Evolutionary conservation across 2,329 filamentous ascomycete species (phyloP).

Genomic region (Monosporascus sp.): DNA sequence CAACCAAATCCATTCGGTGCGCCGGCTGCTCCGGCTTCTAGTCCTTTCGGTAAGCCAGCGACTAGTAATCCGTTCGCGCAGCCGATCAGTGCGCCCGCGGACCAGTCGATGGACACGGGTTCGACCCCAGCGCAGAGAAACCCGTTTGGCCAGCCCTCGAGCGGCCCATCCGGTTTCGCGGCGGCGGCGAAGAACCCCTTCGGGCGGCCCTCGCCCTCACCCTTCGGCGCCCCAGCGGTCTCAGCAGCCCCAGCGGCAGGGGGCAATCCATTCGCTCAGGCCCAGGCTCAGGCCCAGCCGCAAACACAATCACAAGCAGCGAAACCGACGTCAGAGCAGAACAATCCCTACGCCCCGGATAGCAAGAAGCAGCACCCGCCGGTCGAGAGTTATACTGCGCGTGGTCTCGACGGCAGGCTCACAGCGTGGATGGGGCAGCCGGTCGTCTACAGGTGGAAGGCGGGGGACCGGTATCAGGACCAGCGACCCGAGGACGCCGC

Average conservation of each 20-base stretch:
- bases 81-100: conserved; percentile 13
- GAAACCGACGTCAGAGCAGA: conserved; percentile 6
- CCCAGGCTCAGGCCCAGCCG: conserved; percentile 4
- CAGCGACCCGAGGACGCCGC: conserved; percentile 4
- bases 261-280: conserved; percentile 21
- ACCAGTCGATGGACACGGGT: conserved; percentile 22
- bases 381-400: conserved; percentile 37
- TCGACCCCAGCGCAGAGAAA: conserved; percentile 15
- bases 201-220: conserved; percentile 20
- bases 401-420: conserved; percentile 39
- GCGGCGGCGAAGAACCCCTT: conserved; percentile 22
- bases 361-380: conserved; percentile 40
- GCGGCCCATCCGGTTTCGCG: conserved; percentile 6
- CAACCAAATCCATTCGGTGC: conserved; percentile 19
- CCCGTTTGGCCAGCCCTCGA: conserved; percentile 19
- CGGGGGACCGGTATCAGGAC: conserved; percentile 18
- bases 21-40: conserved; percentile 12
- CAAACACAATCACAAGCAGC: conserved; percentile 10
- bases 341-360: conserved; percentile 38
- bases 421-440: conserved; percentile 57
- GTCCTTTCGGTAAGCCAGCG: conserved; percentile 23
- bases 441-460: conserved; percentile 49
- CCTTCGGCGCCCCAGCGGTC: conserved; percentile 5
- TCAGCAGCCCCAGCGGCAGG: neutral
- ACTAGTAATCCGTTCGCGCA: conserved; percentile 27